These are phyloP conservation scores for Hypoxylon sp. DNA, from an alignment of 2,329 filamentous ascomycete species.

Conservation along the genomic window DNA sequence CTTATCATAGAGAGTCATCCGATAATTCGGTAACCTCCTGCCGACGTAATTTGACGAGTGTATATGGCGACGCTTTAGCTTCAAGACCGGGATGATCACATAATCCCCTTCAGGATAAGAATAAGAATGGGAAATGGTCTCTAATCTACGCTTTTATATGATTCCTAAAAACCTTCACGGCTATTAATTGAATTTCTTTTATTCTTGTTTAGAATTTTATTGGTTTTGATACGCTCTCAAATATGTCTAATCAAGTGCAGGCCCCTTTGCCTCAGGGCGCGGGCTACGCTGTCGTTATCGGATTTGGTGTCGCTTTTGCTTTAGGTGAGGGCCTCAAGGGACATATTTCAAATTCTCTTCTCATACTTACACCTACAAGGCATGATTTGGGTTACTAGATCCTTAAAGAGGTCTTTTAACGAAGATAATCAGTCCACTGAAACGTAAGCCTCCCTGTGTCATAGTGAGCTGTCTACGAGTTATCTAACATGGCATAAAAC, in stretches of 20 bases:
- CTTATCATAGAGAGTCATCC: conserved; percentile 1
- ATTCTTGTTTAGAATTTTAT: not conserved
- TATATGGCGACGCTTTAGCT: not conserved
- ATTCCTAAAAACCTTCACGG: not conserved
- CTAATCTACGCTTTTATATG: not conserved
- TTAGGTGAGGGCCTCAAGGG: conserved; percentile 39
- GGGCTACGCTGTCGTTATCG: conserved; percentile 53
- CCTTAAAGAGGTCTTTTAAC: conserved; percentile 64
- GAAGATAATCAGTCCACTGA: conserved; percentile 69
- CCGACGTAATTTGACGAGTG: not conserved
- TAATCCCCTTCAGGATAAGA: conserved; percentile 3
- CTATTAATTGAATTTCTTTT: not conserved
- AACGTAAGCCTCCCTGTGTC: conserved; percentile 54
- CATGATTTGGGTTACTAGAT: conserved; percentile 63
- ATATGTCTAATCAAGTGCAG: conserved; percentile 22
- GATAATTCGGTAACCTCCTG: conserved; percentile 8
- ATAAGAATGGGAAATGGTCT: not conserved
- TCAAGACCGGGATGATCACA: conserved; percentile 1
- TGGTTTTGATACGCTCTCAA: not conserved
- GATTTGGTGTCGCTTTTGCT: conserved; percentile 55
- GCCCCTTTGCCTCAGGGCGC: conserved; percentile 36
- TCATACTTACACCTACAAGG: conserved; percentile 24
- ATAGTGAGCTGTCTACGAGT: not conserved
- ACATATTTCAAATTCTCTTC: not conserved
- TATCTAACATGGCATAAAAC: conserved; percentile 1